Percentiles rank a stretch among this genome's conserved stretches.
phyloP scores from a whole-genome alignment of 1,284 basidiomycete genomes.

The Trichosporon sp. region DNA sequence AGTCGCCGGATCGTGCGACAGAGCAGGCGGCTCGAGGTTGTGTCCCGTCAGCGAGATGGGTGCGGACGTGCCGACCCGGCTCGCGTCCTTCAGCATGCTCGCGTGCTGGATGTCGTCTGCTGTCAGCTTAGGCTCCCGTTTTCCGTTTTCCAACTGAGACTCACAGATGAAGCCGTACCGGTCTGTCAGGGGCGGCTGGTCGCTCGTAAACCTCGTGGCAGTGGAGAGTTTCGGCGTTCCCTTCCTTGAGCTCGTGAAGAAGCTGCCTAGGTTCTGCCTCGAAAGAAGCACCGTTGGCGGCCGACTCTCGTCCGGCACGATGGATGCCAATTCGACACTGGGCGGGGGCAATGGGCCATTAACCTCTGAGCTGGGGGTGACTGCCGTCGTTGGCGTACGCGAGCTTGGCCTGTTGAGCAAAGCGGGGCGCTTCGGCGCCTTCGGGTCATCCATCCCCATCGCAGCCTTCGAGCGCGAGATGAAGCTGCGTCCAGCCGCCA shows the following conservation, averaged over 20 bases:
- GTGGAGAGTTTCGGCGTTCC: conserved; percentile 53
- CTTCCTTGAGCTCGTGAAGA: conserved; percentile 43
- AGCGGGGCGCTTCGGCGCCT: conserved; percentile 55
- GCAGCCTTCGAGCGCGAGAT: not conserved
- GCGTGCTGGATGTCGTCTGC: conserved; percentile 80
- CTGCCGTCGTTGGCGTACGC: conserved; percentile 45
- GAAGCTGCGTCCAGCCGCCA: conserved; percentile 1
- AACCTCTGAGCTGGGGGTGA: conserved; percentile 27
- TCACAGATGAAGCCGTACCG: conserved; percentile 92
- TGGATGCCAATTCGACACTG: conserved; percentile 81
- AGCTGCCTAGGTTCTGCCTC: conserved; percentile 48
- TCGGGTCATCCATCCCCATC: conserved; percentile 34
- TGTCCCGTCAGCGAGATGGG: conserved; percentile 50
- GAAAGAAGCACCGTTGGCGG: conserved; percentile 67
- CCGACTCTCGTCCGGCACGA: conserved; percentile 79
- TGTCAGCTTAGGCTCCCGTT: conserved; percentile 9
- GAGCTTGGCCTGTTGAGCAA: conserved; percentile 39
- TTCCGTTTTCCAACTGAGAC: conserved; percentile 44
- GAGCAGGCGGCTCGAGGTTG: conserved; percentile 24
- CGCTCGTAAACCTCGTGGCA: conserved; percentile 61
- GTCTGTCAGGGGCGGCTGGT: conserved; percentile 74
- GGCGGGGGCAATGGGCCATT: conserved; percentile 35
- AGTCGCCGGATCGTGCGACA: not conserved
- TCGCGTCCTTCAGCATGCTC: conserved; percentile 72
- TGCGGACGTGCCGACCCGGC: conserved; percentile 47